These are phyloP conservation scores for Podaxis sp. DNA, from an alignment of 768 basidiomycete genomes.

Conservation along the genomic window DNA sequence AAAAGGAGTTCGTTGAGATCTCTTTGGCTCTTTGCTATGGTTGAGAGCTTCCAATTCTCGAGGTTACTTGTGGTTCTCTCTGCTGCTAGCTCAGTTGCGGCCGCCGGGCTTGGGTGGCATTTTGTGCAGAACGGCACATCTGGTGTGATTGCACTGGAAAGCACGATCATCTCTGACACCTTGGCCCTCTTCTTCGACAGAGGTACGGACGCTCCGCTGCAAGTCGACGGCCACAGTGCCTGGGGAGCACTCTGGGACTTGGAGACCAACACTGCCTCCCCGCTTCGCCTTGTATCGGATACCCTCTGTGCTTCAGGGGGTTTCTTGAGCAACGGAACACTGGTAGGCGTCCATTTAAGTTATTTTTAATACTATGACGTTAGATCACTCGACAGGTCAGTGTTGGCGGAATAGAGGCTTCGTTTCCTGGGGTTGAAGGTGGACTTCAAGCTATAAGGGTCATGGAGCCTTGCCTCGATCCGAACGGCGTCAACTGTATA, in stretches of 20 bases:
- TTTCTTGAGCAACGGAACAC: constrained; percentile 41
- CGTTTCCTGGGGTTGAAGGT: constrained; percentile 26
- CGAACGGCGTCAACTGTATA: constrained; percentile 28
- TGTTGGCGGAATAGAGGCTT: constrained; percentile 30
- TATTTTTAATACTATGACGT: constrained; percentile 3
- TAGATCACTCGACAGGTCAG: constrained; percentile 22
- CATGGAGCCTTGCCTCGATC: constrained; percentile 39
- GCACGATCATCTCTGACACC: constrained; percentile 28
- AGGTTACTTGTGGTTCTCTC: neutral
- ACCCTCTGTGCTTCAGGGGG: constrained; percentile 45
- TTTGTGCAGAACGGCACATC: constrained; percentile 30
- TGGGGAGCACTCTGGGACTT: constrained; percentile 48
- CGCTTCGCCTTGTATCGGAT: constrained; percentile 34
- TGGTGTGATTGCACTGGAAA: constrained; percentile 29
- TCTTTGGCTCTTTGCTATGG: neutral
- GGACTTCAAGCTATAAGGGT: constrained; percentile 37
- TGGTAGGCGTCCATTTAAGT: constrained; percentile 24
- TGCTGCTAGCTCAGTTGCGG: neutral
- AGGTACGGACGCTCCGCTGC: constrained; percentile 37
- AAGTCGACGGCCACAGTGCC: constrained; percentile 40
- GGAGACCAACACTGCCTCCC: constrained; percentile 35
- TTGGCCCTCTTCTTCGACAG: constrained; percentile 30
- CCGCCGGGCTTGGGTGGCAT: constrained; percentile 23
- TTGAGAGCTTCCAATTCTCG: neutral
- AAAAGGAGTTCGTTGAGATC: neutral